Conservation (phyloP, 139 green algal genomes). For the Deuterostichococcus epilithicus region DNA sequence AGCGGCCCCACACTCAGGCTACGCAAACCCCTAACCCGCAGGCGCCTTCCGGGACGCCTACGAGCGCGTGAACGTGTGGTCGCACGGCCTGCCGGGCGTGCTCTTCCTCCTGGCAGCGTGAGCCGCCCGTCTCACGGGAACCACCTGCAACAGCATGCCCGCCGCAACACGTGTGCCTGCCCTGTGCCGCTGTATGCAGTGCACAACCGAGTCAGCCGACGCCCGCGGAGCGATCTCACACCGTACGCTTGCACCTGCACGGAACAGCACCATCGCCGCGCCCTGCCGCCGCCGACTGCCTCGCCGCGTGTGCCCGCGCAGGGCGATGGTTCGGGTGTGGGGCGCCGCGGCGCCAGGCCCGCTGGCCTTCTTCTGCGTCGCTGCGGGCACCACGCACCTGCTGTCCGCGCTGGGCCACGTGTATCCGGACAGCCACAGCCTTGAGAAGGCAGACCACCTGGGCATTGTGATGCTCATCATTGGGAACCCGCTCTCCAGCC, state of each 20-base stretch:
- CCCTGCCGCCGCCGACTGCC: neutral
- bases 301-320: conserved; percentile 15
- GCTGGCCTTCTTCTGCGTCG: conserved; percentile 63
- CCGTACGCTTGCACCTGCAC: neutral
- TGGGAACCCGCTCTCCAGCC: conserved; percentile 61
- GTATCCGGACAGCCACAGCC: conserved; percentile 60
- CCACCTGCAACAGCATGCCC: neutral
- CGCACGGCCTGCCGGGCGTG: conserved; percentile 58
- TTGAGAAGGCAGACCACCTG: conserved; percentile 85
- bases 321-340: neutral
- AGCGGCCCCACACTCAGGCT: neutral
- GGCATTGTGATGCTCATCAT: conserved; percentile 76
- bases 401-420: conserved; percentile 71
- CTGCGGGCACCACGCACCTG: conserved; percentile 62
- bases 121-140: neutral
- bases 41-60: conserved; percentile 72
- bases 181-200: neutral
- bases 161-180: neutral
- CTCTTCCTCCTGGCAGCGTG: conserved; percentile 57
- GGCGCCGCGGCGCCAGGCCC: conserved; percentile 7
- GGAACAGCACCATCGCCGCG: no score
- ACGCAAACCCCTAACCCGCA: conserved; percentile 18
- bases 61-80: conserved; percentile 85
- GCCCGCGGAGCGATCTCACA: no score
- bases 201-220: no score